Percentiles rank a stretch among this genome's conserved stretches.
Conservation (phyloP, 1,139 yeast species). For the Pichia sp. region DNA sequence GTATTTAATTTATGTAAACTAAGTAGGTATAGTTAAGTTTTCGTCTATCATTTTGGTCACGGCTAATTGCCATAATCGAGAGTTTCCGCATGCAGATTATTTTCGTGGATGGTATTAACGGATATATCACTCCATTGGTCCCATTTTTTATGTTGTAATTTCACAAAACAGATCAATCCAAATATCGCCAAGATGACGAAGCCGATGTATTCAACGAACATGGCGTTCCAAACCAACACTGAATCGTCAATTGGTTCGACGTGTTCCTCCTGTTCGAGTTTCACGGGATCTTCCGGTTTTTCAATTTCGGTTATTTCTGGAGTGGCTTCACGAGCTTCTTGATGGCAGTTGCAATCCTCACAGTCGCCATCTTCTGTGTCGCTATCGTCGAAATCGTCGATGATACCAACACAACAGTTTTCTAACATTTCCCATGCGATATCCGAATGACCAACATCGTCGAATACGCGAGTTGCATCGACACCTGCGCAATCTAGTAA, state of each 20-base stretch:
- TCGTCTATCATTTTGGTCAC: too few species aligned
- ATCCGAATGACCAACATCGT: constrained; percentile 36
- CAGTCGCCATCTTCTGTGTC: neutral
- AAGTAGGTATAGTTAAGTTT: too few species aligned
- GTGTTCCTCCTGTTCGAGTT: neutral
- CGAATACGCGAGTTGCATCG: constrained; percentile 54
- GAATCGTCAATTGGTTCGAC: neutral
- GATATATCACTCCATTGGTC: constrained; percentile 15
- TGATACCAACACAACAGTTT: constrained; percentile 30
- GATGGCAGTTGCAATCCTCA: neutral
- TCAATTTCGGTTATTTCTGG: neutral
- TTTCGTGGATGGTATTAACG: neutral
- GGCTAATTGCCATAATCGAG: too few species aligned
- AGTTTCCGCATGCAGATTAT: too few species aligned
- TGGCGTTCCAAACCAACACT: constrained; percentile 9
- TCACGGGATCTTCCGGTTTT: neutral
- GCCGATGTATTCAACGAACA: constrained; percentile 3
- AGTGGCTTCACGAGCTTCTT: neutral
- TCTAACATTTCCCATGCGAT: constrained; percentile 32
- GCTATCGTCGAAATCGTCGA: constrained; percentile 15
- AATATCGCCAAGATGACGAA: constrained; percentile 22
- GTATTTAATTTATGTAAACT: too few species aligned
- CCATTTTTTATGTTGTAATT: constrained; percentile 31
- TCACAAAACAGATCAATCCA: constrained; percentile 27
- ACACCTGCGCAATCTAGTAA: constrained; percentile 67